A percentile compares a stretch with the other conserved stretches of the same genome.
Evolutionary conservation across 1,284 basidiomycete genomes (phyloP).

Genomic region (Peniophora sp.): DNA sequence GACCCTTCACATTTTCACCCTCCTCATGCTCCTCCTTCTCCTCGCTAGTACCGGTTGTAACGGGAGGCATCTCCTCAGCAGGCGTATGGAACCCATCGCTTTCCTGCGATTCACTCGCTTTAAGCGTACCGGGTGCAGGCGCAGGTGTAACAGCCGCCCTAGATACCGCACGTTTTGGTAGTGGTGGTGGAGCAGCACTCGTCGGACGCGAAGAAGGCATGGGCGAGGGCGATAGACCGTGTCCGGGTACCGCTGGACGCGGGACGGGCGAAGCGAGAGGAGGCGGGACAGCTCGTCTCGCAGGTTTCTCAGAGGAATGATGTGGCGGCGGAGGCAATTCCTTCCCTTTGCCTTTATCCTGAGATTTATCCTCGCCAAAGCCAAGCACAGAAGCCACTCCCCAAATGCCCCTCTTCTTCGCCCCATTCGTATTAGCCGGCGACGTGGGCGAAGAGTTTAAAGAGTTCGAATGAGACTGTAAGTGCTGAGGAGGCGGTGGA

Average conservation of each 20-base stretch:
- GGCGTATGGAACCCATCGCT: too few relatives aligned
- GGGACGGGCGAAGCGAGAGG: not conserved
- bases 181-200: slow-evolving; percentile 4
- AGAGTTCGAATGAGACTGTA: slow-evolving; percentile 9
- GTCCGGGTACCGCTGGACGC: slow-evolving; percentile 3
- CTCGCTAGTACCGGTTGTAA: too few relatives aligned
- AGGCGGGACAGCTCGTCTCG: not conserved
- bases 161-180: slow-evolving; percentile 5
- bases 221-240: slow-evolving; percentile 2
- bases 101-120: too few relatives aligned
- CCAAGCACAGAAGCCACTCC: slow-evolving; percentile 16
- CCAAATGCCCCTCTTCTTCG: slow-evolving; percentile 24
- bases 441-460: slow-evolving; percentile 8
- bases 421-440: slow-evolving; percentile 17
- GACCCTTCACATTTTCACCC: too few relatives aligned
- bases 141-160: not conserved
- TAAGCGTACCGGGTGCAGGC: slow-evolving; percentile 4
- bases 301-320: slow-evolving; percentile 1
- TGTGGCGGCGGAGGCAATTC: slow-evolving; percentile 8
- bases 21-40: too few relatives aligned
- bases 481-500: slow-evolving; percentile 15
- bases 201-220: not conserved
- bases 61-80: too few relatives aligned
- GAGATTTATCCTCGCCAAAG: slow-evolving; percentile 9
- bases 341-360: slow-evolving; percentile 3